phyloP scores from a whole-genome alignment of 2,329 filamentous ascomycete species.

The Epichloe bromicola region DNA sequence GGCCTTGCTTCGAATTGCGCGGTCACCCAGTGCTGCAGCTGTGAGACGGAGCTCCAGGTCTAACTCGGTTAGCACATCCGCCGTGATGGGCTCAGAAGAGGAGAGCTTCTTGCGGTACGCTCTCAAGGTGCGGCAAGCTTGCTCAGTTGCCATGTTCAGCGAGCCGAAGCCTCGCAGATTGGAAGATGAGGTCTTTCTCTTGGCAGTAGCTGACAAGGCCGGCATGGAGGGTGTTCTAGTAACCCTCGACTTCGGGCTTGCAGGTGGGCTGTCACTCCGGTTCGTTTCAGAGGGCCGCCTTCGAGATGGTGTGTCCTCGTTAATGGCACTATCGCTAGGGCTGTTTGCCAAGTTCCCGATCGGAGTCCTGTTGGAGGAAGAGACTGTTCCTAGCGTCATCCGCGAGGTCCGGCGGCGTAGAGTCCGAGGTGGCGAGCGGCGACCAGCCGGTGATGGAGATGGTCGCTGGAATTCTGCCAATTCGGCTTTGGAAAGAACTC shows the following conservation, averaged over 20 bases:
- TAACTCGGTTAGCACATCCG: slow-evolving; percentile 46
- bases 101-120: slow-evolving; percentile 51
- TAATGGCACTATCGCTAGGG: slow-evolving; percentile 24
- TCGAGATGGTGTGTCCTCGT: slow-evolving; percentile 35
- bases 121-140: slow-evolving; percentile 47
- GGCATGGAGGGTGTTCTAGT: slow-evolving; percentile 42
- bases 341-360: slow-evolving; percentile 26
- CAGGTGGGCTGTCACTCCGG: slow-evolving; percentile 33
- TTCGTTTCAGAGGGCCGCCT: slow-evolving; percentile 32
- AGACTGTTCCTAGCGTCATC: slow-evolving; percentile 27
- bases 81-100: slow-evolving; percentile 41
- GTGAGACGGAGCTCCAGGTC: slow-evolving; percentile 53
- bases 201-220: slow-evolving; percentile 29
- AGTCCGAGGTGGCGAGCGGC: slow-evolving; percentile 42
- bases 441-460: slow-evolving; percentile 28
- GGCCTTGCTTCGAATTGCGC: slow-evolving; percentile 38
- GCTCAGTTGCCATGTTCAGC: slow-evolving; percentile 50
- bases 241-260: slow-evolving; percentile 34
- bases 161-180: slow-evolving; percentile 40
- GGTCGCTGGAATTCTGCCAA: slow-evolving; percentile 63
- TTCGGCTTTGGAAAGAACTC: slow-evolving; percentile 77
- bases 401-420: slow-evolving; percentile 42
- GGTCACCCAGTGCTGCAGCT: slow-evolving; percentile 44
- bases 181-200: slow-evolving; percentile 35
- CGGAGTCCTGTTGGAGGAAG: slow-evolving; percentile 25